Evolutionary conservation across 768 basidiomycete species (phyloP).

Genomic region (Naganishia friedmannii): DNA sequence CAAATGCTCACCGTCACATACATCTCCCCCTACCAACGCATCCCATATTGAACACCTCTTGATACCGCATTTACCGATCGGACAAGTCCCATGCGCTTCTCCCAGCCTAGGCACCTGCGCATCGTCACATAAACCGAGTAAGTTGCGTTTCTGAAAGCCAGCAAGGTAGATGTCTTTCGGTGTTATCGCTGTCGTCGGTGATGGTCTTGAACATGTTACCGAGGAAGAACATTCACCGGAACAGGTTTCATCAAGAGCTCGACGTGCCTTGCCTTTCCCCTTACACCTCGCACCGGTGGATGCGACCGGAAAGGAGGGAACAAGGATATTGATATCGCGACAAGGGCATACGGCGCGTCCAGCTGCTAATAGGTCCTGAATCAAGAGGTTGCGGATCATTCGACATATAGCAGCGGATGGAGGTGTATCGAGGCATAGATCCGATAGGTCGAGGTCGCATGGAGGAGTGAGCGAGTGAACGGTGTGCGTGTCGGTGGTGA

Average conservation of each 20-base stretch:
- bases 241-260: not conserved
- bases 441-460: constrained; percentile 14
- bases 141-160: not conserved
- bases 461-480: constrained; percentile 5
- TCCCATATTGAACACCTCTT: constrained; percentile 27
- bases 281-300: not conserved
- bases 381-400: constrained; percentile 3
- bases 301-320: not conserved
- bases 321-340: constrained; percentile 13
- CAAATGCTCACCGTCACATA: constrained; percentile 22
- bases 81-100: constrained; percentile 22
- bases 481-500: not conserved
- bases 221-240: not conserved
- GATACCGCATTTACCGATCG: constrained; percentile 24
- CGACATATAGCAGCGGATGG: not conserved
- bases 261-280: not conserved
- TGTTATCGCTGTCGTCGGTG: not conserved
- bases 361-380: constrained; percentile 5
- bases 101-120: not conserved
- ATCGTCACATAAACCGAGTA: not conserved
- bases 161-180: constrained; percentile 5
- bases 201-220: not conserved
- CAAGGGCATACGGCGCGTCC: constrained; percentile 4
- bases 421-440: constrained; percentile 16
- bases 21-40: constrained; percentile 8